phyloP scores from a whole-genome alignment of 768 basidiomycete species.

The Pleurotus tuber-regium region DNA sequence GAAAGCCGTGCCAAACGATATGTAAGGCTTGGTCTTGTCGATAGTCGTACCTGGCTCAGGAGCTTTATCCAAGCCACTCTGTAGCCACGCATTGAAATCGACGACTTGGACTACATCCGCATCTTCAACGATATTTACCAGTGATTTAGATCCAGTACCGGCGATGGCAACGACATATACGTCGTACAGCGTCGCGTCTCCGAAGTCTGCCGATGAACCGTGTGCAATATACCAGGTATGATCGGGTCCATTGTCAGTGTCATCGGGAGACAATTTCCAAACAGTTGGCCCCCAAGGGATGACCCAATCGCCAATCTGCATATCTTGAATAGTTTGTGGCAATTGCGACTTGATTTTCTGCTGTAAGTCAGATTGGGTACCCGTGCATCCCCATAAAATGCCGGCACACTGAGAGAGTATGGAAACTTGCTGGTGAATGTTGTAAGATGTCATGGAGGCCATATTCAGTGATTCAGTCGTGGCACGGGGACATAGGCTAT shows the following conservation, averaged over 20 bases:
- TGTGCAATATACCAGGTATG: conserved; percentile 1
- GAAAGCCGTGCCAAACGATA: background rate
- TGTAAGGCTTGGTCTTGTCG: background rate
- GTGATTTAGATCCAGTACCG: background rate
- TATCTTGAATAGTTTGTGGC: background rate
- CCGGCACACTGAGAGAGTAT: background rate
- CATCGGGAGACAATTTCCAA: background rate
- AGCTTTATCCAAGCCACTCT: background rate
- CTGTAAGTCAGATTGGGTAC: background rate
- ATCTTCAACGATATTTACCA: background rate
- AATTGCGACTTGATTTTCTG: background rate
- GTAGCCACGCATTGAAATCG: conserved; percentile 1
- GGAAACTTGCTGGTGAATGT: conserved; percentile 4
- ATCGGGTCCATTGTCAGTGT: background rate
- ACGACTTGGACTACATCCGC: background rate
- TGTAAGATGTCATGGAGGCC: conserved; percentile 5
- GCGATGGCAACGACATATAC: conserved; percentile 10
- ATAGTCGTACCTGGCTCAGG: background rate
- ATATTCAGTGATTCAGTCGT: no score
- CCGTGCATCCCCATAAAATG: background rate
- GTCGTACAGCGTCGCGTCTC: background rate
- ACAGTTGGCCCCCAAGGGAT: conserved; percentile 1
- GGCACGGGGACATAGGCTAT: no score
- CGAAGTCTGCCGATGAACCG: conserved; percentile 2
- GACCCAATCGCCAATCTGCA: conserved; percentile 1